Percentiles rank a stretch among this genome's conserved stretches.
Evolutionary conservation across 2,329 filamentous ascomycete genomes (phyloP).

Genomic region (Alternaria sp.): DNA sequence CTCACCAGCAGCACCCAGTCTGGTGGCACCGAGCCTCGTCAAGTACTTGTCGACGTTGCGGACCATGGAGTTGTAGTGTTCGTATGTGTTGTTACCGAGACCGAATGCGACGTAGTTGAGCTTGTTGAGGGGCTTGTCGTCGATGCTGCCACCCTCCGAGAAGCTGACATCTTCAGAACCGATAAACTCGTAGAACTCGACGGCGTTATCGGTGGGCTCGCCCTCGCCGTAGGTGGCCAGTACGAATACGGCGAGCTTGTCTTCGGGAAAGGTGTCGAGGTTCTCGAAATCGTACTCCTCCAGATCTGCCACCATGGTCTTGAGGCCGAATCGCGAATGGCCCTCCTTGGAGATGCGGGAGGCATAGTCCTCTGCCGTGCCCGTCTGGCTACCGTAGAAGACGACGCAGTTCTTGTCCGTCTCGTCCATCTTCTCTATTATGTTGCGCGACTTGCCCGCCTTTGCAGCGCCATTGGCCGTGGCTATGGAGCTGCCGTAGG

Average conservation of each 20-base stretch:
- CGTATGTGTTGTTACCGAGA: conserved; percentile 98
- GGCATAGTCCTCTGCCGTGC: conserved; percentile 97
- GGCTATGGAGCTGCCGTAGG: conserved; percentile 78
- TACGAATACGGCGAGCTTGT: conserved; percentile 94
- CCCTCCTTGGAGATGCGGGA: conserved; percentile 96
- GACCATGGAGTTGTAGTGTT: conserved; percentile 99
- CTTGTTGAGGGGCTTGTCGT: conserved; percentile 76
- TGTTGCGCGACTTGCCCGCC: conserved; percentile 85
- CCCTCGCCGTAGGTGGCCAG: conserved; percentile 98
- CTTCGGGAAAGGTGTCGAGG: conserved; percentile 82
- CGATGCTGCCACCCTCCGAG: conserved; percentile 67
- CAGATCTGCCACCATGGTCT: conserved; percentile 97
- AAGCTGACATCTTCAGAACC: conserved; percentile 81
- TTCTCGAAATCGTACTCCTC: conserved; percentile 98
- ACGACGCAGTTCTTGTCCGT: conserved; percentile 95
- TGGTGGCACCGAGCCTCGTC: conserved; percentile 78
- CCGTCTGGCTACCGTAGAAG: conserved; percentile 98
- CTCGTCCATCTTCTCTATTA: conserved; percentile 95
- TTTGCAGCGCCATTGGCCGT: conserved; percentile 71
- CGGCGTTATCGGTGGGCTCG: conserved; percentile 97
- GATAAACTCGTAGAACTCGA: conserved; percentile 98
- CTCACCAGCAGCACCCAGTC: conserved; percentile 88
- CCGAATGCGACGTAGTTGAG: conserved; percentile 95
- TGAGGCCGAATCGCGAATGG: conserved; percentile 91
- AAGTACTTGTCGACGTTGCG: conserved; percentile 85